Conservation (phyloP, 371 early-diverging fungal species). For the Polyrhizophydium stewartii region DNA sequence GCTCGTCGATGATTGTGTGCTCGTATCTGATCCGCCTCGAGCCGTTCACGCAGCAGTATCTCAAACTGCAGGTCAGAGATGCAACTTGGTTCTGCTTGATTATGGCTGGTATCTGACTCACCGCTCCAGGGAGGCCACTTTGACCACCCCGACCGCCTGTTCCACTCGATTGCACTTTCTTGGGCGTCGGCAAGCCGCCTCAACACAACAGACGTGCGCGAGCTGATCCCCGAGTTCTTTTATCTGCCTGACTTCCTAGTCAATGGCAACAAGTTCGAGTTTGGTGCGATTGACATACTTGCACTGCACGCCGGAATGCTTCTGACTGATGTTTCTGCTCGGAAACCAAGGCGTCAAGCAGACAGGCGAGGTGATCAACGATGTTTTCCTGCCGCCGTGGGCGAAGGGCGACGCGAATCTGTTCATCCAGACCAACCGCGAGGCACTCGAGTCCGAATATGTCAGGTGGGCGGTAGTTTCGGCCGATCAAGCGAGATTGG, state of each 20-base stretch:
- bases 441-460: constrained; percentile 85
- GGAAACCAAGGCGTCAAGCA: constrained; percentile 48
- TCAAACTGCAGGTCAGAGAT: constrained; percentile 56
- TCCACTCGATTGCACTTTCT: constrained; percentile 26
- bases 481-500: too few relatives aligned
- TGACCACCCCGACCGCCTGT: constrained; percentile 34
- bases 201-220: constrained; percentile 30
- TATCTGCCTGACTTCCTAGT: constrained; percentile 28
- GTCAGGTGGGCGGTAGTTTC: constrained; percentile 44
- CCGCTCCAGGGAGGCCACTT: constrained; percentile 24
- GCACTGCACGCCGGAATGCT: background rate
- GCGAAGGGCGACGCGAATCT: constrained; percentile 72
- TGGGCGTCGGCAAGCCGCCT: constrained; percentile 26
- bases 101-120: background rate
- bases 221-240: constrained; percentile 40
- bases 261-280: constrained; percentile 23
- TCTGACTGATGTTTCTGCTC: background rate
- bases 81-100: background rate
- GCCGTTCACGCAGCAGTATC: constrained; percentile 42
- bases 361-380: constrained; percentile 69
- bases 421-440: constrained; percentile 76
- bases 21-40: constrained; percentile 28
- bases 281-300: constrained; percentile 29
- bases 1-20: constrained; percentile 34
- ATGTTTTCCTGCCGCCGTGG: constrained; percentile 81